Percentiles rank a stretch among this genome's conserved stretches.
These are phyloP conservation scores for Suillus bovinus DNA, from an alignment of 768 basidiomycete genomes.

Conservation along the genomic window DNA sequence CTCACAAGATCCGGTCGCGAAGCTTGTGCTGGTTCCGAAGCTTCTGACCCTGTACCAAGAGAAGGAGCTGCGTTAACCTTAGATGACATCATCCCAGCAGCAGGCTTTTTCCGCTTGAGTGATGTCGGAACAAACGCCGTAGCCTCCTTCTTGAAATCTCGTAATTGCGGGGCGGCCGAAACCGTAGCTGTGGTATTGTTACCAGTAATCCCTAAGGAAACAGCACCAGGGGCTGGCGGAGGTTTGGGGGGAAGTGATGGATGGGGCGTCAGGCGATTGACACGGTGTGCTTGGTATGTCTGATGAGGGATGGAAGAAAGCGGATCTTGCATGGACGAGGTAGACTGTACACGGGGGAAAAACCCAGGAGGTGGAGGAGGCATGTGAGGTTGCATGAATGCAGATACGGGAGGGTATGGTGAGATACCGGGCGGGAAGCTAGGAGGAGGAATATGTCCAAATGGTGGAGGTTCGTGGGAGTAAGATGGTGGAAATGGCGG, in stretches of 20 bases:
- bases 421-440: conserved; percentile 23
- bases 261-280: conserved; percentile 39
- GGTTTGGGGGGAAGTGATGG: conserved; percentile 49
- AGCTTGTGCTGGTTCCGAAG: conserved; percentile 28
- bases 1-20: conserved; percentile 68
- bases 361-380: conserved; percentile 64
- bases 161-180: conserved; percentile 81
- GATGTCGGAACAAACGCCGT: conserved; percentile 88
- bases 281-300: conserved; percentile 75
- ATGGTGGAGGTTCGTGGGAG: conserved; percentile 22
- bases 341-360: conserved; percentile 54
- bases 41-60: conserved; percentile 36
- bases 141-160: conserved; percentile 94
- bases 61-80: conserved; percentile 69
- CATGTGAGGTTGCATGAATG: conserved; percentile 24
- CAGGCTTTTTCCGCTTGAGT: conserved; percentile 70
- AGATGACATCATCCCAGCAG: conserved; percentile 33
- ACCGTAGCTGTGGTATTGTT: conserved; percentile 62
- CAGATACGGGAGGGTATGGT: conserved; percentile 28
- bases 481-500: conserved; percentile 20
- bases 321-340: conserved; percentile 69
- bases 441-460: conserved; percentile 10
- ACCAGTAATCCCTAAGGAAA: conserved; percentile 30
- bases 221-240: conserved; percentile 35
- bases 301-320: conserved; percentile 74